Base-by-base conservation (phyloP, 345 rosid genomes). In the Capsella bursapastoris region DNA sequence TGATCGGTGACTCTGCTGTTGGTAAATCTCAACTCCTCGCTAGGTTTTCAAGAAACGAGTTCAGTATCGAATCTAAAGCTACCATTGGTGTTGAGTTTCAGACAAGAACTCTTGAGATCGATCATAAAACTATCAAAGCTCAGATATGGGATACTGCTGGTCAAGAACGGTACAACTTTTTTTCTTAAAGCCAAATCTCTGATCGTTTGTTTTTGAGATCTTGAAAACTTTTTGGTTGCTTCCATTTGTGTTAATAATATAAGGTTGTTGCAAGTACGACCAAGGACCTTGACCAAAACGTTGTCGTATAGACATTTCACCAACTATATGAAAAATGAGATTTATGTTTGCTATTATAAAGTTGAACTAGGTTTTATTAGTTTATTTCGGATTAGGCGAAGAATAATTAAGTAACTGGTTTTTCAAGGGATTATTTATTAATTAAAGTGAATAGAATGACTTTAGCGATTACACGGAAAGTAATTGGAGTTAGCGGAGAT, bases 111-210 rank as follows among this genome's bases (percentile, higher is more conserved):
- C 79, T 88, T 60, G 40, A 64, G 12, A 75, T 88, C 71, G 90
- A 86, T 74, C 75, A 77, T 14, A 86, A 88, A 79, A 86, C 82
- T 61, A 67, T 86, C 86, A 86, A 86, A 71, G 90, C 93, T 72
- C 93, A 88, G 83, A 82, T 86, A 77, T 88, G 93, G 93, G 93
- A 88, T 65, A 88, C 93, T 37, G 93, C 93, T 11, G 93, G 93
- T 73, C 93, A 88, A 83, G 93, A 88, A 78, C 68, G 90, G 93
- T 88, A 66, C 15, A 2, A 4, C 9, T 35, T 34, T 1, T 22
- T 57, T 8, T 3, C n/a, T 1, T 13, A 27, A 16, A 7, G 22
- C 22, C 16, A n/a, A 31, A n/a, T 32, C 9, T 57, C 2, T 15
- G 11, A 48, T 45, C 50, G 8, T 45, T 45, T 8, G 25, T 22